phyloP scores from a whole-genome alignment of 352 stramenopile species.

The Pythium myriotylum region DNA sequence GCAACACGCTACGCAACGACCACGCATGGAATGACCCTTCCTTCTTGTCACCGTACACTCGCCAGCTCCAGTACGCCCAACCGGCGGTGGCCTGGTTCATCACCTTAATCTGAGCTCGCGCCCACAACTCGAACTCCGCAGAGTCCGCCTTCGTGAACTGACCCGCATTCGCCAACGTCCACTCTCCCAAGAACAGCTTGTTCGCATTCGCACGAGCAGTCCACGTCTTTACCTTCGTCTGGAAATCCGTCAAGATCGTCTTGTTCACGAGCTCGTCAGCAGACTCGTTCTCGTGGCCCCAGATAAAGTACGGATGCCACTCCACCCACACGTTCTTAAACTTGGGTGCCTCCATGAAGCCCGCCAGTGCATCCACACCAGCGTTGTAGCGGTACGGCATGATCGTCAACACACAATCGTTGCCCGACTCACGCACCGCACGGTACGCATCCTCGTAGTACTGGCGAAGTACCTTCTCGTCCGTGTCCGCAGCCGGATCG shows the following conservation, averaged over 20 bases:
- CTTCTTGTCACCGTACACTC: slow-evolving; percentile 22
- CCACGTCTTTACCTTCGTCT: slow-evolving; percentile 17
- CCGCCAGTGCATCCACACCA: neutral
- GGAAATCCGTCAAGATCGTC: slow-evolving; percentile 12
- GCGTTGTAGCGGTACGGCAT: slow-evolving; percentile 22
- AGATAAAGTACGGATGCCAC: slow-evolving; percentile 31
- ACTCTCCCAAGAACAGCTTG: slow-evolving; percentile 31
- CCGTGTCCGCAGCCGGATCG: slow-evolving; percentile 25
- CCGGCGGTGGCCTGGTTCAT: slow-evolving; percentile 16
- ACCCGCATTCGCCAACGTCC: slow-evolving; percentile 17
- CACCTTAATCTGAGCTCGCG: neutral
- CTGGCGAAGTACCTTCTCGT: slow-evolving; percentile 19
- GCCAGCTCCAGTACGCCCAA: slow-evolving; percentile 30
- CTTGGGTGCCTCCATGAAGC: slow-evolving; percentile 18
- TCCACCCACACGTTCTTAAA: slow-evolving; percentile 31
- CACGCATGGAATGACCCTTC: neutral
- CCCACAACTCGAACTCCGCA: slow-evolving; percentile 3
- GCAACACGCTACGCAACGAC: slow-evolving; percentile 7
- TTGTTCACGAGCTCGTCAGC: slow-evolving; percentile 15
- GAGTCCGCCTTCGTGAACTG: slow-evolving; percentile 1
- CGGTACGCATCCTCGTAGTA: slow-evolving; percentile 33
- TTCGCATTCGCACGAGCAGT: slow-evolving; percentile 16
- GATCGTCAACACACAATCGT: slow-evolving; percentile 29
- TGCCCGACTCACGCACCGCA: slow-evolving; percentile 17
- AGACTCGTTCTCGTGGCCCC: slow-evolving; percentile 22